phyloP scores from a whole-genome alignment of 2,329 filamentous ascomycete genomes.

The Fusarium mundagurra region DNA sequence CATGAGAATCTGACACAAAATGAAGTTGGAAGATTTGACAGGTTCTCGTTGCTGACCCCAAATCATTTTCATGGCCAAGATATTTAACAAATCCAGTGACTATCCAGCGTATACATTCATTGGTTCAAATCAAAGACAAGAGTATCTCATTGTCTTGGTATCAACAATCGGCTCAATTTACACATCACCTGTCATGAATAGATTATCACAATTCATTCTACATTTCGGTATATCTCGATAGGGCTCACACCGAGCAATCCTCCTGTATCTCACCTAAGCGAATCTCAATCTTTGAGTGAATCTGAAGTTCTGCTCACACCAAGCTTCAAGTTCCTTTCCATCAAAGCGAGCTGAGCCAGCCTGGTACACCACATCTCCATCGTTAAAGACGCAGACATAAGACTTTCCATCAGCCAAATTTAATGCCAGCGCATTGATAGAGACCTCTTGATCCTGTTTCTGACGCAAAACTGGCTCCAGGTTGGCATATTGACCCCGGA shows the following conservation, averaged over 20 bases:
- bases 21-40: neutral
- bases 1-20: neutral
- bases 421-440: slow-evolving; percentile 27
- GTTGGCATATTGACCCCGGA: slow-evolving; percentile 21
- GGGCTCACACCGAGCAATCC: neutral
- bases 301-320: slow-evolving; percentile 30
- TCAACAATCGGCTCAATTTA: neutral
- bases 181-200: too few relatives aligned
- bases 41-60: neutral
- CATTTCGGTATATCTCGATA: neutral
- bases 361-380: slow-evolving; percentile 16
- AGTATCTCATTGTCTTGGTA: too few relatives aligned
- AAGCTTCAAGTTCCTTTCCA: slow-evolving; percentile 22
- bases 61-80: neutral
- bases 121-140: neutral
- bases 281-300: slow-evolving; percentile 4
- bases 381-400: slow-evolving; percentile 25
- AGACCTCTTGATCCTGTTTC: neutral
- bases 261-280: neutral
- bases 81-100: too few relatives aligned
- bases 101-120: neutral
- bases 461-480: slow-evolving; percentile 1
- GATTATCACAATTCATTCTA: neutral
- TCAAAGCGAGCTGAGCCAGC: slow-evolving; percentile 10
- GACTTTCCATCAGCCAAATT: slow-evolving; percentile 21